Conservation (phyloP, 148 eudicot genomes). For the Vaccinium macrocarpon region DNA sequence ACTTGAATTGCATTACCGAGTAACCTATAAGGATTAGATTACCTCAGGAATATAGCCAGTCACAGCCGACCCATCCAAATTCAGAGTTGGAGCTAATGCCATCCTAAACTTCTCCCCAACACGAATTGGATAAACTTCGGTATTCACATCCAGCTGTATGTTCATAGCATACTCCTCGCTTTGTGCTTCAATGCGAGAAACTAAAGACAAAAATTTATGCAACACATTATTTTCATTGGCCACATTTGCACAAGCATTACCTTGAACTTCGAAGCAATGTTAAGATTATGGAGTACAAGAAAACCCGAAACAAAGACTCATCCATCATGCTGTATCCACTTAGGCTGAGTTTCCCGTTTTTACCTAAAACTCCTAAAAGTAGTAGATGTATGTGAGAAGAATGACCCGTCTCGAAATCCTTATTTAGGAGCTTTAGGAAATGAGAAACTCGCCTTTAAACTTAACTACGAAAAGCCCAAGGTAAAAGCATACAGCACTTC, state of each 20-base stretch:
- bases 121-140: constrained; percentile 74
- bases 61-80: constrained; percentile 85
- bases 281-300: background rate
- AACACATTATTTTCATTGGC: background rate
- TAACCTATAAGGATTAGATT: constrained; percentile 5
- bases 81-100: constrained; percentile 74
- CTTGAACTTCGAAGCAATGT: no score
- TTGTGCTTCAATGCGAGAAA: constrained; percentile 73
- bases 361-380: no score
- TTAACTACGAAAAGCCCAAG: background rate
- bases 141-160: constrained; percentile 75
- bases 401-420: no score
- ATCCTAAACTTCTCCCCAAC: constrained; percentile 73
- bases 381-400: no score
- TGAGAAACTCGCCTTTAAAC: background rate
- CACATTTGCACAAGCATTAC: constrained; percentile 5
- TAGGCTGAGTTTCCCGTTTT: background rate
- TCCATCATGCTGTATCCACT: background rate
- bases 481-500: background rate
- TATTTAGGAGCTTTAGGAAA: no score
- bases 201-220: constrained; percentile 29
- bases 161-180: constrained; percentile 79
- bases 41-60: constrained; percentile 79
- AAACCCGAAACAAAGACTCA: background rate
- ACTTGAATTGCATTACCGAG: no score